Percentiles rank a stretch among this genome's conserved stretches.
These are phyloP conservation scores for Rhododendron vialii DNA, from an alignment of 148 eudicot genomes.

Conservation along the genomic window DNA sequence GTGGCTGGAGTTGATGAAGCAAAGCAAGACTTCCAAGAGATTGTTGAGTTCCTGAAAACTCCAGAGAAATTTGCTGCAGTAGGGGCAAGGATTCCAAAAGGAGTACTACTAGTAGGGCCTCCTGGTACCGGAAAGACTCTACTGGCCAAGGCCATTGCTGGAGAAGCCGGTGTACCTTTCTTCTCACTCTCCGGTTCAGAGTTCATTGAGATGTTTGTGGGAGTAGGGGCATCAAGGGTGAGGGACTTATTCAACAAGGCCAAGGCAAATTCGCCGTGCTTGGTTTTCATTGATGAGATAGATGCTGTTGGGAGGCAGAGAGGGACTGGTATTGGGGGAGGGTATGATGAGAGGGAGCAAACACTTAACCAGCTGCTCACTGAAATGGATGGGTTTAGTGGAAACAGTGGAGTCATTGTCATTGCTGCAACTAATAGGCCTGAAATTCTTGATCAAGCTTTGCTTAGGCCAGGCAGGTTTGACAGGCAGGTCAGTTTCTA, in stretches of 20 bases:
- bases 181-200: conserved; percentile 78
- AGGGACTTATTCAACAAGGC: conserved; percentile 84
- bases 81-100: conserved; percentile 81
- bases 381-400: conserved; percentile 83
- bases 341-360: conserved; percentile 84
- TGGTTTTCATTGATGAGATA: conserved; percentile 83
- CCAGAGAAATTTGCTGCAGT: conserved; percentile 69
- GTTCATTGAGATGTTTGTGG: conserved; percentile 88
- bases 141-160: conserved; percentile 82
- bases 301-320: conserved; percentile 89
- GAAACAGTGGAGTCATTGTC: conserved; percentile 71
- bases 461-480: conserved; percentile 74
- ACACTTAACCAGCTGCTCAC: conserved; percentile 79
- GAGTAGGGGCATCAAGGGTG: conserved; percentile 85
- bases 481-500: conserved; percentile 23
- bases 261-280: conserved; percentile 61
- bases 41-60: conserved; percentile 67
- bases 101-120: conserved; percentile 71
- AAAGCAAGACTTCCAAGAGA: conserved; percentile 79
- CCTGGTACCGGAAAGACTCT: conserved; percentile 84
- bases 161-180: conserved; percentile 84
- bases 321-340: conserved; percentile 90
- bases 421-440: conserved; percentile 87
- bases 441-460: conserved; percentile 76
- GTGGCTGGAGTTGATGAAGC: conserved; percentile 93